Conservation (phyloP, 306 rosid genomes). For the Vigna trinervia region DNA sequence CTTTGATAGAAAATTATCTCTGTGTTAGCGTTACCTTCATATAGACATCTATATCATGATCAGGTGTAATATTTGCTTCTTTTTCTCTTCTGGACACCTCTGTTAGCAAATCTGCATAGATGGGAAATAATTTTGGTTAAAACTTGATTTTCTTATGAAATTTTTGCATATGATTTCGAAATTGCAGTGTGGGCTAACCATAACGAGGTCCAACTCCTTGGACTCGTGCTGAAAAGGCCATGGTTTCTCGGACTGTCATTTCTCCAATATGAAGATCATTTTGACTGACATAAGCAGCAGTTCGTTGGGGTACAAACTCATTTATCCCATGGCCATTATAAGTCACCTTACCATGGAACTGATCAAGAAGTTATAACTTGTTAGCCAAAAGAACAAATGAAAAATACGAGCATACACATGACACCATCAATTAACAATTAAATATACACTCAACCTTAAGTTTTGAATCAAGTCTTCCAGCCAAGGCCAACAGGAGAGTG, state of each 20-base stretch:
- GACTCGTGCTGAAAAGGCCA: slow-evolving; percentile 75
- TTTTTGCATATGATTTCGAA: neutral
- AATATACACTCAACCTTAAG: slow-evolving; percentile 51
- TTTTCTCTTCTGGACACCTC: slow-evolving; percentile 76
- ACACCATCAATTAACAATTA: neutral
- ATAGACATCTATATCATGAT: slow-evolving; percentile 67
- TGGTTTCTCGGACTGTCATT: slow-evolving; percentile 79
- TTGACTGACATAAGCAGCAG: slow-evolving; percentile 77
- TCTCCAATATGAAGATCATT: slow-evolving; percentile 73
- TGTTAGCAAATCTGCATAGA: slow-evolving; percentile 59
- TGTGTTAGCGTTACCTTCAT: slow-evolving; percentile 60
- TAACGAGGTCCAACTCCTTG: slow-evolving; percentile 75
- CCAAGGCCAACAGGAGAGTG: slow-evolving; percentile 68
- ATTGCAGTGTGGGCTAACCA: slow-evolving; percentile 49
- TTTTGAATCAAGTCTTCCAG: slow-evolving; percentile 70
- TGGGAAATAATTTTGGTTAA: neutral
- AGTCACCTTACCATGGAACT: slow-evolving; percentile 64
- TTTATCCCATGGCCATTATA: slow-evolving; percentile 77
- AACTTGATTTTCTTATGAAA: slow-evolving; percentile 26
- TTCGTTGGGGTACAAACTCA: slow-evolving; percentile 74
- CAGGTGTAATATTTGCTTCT: slow-evolving; percentile 64
- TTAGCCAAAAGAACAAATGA: slow-evolving; percentile 1
- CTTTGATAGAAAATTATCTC: no score
- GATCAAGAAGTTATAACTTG: slow-evolving; percentile 16
- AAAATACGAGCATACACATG: neutral